phyloP scores from a whole-genome alignment of 2,329 filamentous ascomycete genomes.

The Epichloe festucae region DNA sequence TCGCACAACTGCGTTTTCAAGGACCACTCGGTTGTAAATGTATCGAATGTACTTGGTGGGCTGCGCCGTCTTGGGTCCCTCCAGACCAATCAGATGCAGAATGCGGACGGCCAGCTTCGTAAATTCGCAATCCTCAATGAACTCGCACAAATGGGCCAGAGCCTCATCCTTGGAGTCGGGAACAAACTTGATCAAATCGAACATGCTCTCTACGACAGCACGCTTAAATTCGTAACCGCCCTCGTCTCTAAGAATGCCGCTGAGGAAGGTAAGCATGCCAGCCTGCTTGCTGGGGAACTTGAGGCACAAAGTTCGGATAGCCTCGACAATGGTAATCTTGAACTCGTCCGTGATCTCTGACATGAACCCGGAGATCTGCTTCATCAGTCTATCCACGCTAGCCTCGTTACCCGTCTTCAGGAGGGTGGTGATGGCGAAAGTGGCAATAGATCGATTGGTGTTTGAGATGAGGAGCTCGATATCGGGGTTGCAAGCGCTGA shows the following conservation, averaged over 20 bases:
- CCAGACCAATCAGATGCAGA: conserved; percentile 81
- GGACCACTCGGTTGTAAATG: conserved; percentile 95
- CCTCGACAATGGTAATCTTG: conserved; percentile 99
- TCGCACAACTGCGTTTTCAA: conserved; percentile 92
- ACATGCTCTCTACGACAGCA: conserved; percentile 96
- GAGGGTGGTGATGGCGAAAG: conserved; percentile 93
- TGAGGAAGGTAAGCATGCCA: conserved; percentile 93
- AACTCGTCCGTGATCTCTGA: conserved; percentile 98
- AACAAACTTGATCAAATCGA: conserved; percentile 97
- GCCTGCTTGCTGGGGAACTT: conserved; percentile 98
- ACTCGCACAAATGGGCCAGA: conserved; percentile 90
- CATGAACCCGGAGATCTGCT: conserved; percentile 97
- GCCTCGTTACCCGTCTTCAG: conserved; percentile 98
- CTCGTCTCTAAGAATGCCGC: conserved; percentile 90
- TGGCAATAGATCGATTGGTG: conserved; percentile 92
- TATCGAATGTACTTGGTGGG: conserved; percentile 98
- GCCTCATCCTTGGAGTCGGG: conserved; percentile 74
- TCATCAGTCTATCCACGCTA: conserved; percentile 94
- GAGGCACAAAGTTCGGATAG: conserved; percentile 87
- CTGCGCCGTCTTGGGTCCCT: conserved; percentile 88
- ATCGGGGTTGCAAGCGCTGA: conserved; percentile 89
- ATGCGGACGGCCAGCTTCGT: conserved; percentile 95
- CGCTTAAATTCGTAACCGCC: conserved; percentile 98
- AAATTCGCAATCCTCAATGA: conserved; percentile 99
- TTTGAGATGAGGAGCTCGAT: conserved; percentile 96